These are phyloP conservation scores for Colletotrichum trifolii DNA, from an alignment of 2,329 filamentous ascomycete species.

Conservation along the genomic window DNA sequence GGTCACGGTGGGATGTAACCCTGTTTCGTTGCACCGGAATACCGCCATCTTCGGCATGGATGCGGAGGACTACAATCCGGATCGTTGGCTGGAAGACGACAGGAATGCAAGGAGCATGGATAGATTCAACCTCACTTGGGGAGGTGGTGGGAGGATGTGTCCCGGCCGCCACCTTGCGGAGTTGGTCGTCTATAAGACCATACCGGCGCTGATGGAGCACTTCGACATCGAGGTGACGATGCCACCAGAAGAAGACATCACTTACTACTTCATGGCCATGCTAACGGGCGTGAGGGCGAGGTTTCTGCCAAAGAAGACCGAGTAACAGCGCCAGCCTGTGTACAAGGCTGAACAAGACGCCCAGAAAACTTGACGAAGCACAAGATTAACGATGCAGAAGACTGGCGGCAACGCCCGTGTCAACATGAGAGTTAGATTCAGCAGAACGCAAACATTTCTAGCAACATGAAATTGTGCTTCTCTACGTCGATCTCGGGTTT, in stretches of 20 bases:
- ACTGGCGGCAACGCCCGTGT: no score
- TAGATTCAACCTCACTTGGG: constrained; percentile 61
- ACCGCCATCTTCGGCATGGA: constrained; percentile 59
- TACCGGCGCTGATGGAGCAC: constrained; percentile 53
- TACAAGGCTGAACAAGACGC: neutral
- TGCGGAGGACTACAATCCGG: constrained; percentile 55
- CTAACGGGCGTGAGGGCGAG: constrained; percentile 57
- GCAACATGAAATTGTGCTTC: no score
- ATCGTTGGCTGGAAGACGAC: constrained; percentile 57
- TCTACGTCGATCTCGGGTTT: no score
- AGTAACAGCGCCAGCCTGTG: neutral
- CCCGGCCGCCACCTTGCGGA: constrained; percentile 64
- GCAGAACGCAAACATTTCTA: no score
- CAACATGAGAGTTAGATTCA: no score
- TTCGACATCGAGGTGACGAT: constrained; percentile 57
- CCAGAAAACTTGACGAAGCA: no score
- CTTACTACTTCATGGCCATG: constrained; percentile 65
- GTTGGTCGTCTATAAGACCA: constrained; percentile 57
- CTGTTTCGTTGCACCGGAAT: constrained; percentile 62
- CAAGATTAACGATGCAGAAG: no score
- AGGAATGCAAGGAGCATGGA: constrained; percentile 54
- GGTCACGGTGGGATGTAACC: constrained; percentile 62
- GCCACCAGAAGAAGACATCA: constrained; percentile 51
- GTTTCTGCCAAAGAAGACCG: constrained; percentile 45
- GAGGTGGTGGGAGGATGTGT: constrained; percentile 61